Conservation (phyloP, 2,329 filamentous ascomycete genomes). For the Diaporthe helianthi region DNA sequence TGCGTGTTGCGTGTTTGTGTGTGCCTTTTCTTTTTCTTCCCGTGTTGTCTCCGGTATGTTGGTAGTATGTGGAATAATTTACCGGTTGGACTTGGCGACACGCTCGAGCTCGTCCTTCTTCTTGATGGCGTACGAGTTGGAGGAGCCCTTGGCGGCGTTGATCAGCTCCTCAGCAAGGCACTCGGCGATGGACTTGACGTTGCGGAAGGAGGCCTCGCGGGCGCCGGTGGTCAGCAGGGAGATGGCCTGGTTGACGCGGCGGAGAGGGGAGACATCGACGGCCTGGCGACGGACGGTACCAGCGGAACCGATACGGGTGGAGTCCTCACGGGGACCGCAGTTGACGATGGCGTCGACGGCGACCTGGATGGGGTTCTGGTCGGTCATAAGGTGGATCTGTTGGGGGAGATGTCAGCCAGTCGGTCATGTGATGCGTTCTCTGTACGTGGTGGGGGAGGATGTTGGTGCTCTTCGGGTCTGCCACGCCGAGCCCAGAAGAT, state of each 20-base stretch:
- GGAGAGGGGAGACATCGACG: conserved; percentile 99
- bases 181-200: conserved; percentile 99
- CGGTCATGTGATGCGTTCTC: background rate
- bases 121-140: conserved; percentile 99
- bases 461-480: background rate
- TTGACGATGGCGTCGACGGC: conserved; percentile 99
- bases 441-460: background rate
- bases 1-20: background rate
- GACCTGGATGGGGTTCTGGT: conserved; percentile 99
- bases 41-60: background rate
- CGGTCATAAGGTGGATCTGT: conserved; percentile 99
- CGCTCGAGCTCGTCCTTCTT: conserved; percentile 99
- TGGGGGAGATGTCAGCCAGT: conserved; percentile 41
- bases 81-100: conserved; percentile 99
- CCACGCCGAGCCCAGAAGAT: background rate
- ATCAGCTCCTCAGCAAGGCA: conserved; percentile 99
- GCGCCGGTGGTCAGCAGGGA: conserved; percentile 98
- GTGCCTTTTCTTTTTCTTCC: background rate
- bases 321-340: conserved; percentile 99
- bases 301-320: conserved; percentile 98
- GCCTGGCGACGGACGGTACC: conserved; percentile 99
- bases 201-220: conserved; percentile 98
- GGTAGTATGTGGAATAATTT: conserved; percentile 72
- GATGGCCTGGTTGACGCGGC: conserved; percentile 99
- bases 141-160: conserved; percentile 99